phyloP scores from a whole-genome alignment of 257 asterid species.

The Nicotiana knightiana region DNA sequence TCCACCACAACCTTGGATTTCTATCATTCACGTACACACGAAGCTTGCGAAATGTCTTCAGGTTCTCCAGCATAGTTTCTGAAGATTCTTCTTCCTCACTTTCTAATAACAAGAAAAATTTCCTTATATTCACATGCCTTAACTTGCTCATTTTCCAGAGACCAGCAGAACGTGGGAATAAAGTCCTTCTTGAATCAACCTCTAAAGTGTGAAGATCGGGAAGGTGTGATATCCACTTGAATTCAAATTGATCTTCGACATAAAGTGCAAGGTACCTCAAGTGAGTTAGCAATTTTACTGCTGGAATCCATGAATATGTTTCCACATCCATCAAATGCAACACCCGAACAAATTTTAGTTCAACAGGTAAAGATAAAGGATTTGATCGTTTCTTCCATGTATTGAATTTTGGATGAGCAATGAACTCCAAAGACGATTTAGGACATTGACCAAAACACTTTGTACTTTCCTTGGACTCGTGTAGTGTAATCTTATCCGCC shows the following conservation, averaged over 20 bases:
- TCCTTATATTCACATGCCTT: not conserved
- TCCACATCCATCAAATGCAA: not conserved
- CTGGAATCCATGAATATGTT: not conserved
- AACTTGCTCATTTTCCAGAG: not conserved
- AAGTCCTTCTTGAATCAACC: not conserved
- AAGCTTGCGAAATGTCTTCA: not conserved
- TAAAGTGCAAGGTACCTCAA: too few species aligned
- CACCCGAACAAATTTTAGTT: not conserved
- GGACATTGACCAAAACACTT: too few species aligned
- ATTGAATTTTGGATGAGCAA: not conserved
- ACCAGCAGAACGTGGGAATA: not conserved
- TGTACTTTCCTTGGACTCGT: not conserved
- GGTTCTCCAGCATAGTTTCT: not conserved
- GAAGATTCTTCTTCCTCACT: not conserved
- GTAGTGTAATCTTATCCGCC: too few species aligned
- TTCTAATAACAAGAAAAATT: too few species aligned
- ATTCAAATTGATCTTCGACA: not conserved
- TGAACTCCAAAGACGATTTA: not conserved
- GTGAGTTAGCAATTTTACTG: too few species aligned
- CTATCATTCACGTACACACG: rapidly evolving
- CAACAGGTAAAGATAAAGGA: not conserved
- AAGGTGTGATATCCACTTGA: not conserved
- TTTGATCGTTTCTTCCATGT: not conserved
- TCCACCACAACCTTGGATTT: not conserved
- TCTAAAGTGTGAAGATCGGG: not conserved